Conservation (phyloP, 306 rosid genomes). For the Astragalus membranaceus region DNA sequence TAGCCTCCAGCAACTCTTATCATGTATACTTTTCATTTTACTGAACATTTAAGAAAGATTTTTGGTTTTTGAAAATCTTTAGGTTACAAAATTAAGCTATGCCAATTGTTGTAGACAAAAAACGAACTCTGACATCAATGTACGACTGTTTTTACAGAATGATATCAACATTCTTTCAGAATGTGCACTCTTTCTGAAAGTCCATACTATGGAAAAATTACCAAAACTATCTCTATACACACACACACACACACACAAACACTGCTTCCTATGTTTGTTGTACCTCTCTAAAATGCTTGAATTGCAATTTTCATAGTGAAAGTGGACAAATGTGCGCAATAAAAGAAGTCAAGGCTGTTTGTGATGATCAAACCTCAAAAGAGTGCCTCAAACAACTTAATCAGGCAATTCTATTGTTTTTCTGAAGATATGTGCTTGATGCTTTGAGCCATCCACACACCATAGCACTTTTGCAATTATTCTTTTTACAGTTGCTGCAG, state of each 20-base stretch:
- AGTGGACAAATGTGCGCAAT: conserved; percentile 98
- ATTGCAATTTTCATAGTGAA: conserved; percentile 54
- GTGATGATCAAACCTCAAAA: conserved; percentile 75
- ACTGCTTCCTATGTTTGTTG: conserved; percentile 17
- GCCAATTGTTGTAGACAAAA: no score
- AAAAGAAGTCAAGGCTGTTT: conserved; percentile 81
- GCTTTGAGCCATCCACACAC: conserved; percentile 8
- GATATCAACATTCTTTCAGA: no score
- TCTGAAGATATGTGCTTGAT: background rate
- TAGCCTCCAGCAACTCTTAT: no score
- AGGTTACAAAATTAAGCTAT: no score
- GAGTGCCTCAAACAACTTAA: conserved; percentile 95
- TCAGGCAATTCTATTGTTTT: conserved; percentile 51
- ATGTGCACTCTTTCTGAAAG: no score
- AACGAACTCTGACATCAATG: no score
- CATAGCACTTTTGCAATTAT: background rate
- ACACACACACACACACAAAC: background rate
- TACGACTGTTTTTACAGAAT: no score
- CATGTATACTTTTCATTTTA: no score
- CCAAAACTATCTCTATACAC: no score
- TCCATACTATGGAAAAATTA: conserved; percentile 16
- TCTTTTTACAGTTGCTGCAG: background rate
- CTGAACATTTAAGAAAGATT: no score
- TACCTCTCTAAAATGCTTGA: no score
- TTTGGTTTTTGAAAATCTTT: no score